Base-by-base conservation (phyloP, 345 rosid species). In the Gossypium turneri region DNA sequence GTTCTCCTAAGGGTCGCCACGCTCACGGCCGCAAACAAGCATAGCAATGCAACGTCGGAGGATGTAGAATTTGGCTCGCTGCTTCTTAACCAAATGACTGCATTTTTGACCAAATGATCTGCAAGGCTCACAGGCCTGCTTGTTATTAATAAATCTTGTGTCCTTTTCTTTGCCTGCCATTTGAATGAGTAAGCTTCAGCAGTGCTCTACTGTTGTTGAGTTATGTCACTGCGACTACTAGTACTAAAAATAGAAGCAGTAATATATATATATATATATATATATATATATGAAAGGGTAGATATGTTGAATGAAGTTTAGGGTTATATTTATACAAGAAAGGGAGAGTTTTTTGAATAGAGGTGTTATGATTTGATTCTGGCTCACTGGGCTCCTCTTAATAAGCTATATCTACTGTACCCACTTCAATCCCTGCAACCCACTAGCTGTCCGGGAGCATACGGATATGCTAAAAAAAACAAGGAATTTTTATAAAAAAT, bases 11-110 rank as follows among this genome's bases (percentile, higher is more conserved):
- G 75, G 60, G 2, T 81, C 86, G 66, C 75, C 84, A 7, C 85
- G 88, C 62, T 85, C 90, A 34, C 84, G 91, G 78, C 91, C 87
- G 72, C 97, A 91, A 59, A 91, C 75, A 44, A 91, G 88, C 90
- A 91, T 85, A 19, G 94, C 90, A 38, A 91, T 82, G 85, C 97
- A 91, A 56, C 97, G 91, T 55, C 94, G 88, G 74, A 91, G 86
- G 84, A 91, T 88, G 81, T 89, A 91, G 83, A 91, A 88, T 78
- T 85, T 90, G 43, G 91, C 89, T 15, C 92, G 77, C 70, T 91
- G 97, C 84, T 87, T 91, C 88, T 90, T 91, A 78, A 87, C 91
- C 79, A 85, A 51, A 78, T 91, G 94, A 82, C 85, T 88, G 76
- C 97, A 91, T 81, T 91, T 91, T 82, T 84, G 77, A 15, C 90